Evolutionary conservation across 805 yeast genomes (phyloP), one percentile per base, ranked within the genome.

Genomic region (Ogataea degrootiae): DNA sequence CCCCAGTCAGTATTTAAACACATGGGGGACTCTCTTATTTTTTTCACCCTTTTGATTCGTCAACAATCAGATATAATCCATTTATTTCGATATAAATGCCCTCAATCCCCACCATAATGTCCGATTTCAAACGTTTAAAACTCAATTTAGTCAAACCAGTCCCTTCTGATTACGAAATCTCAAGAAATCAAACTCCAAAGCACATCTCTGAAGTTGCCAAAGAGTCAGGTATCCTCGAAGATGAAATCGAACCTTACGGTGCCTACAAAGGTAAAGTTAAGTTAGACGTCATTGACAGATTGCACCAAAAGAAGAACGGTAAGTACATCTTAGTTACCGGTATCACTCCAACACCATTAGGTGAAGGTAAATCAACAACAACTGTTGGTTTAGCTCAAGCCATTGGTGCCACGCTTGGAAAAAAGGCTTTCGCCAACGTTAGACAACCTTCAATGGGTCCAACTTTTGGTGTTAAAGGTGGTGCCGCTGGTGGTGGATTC

Each of bases 381-480:
- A 91, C 98, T 35, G 85, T 92, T 61, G 98, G 98, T 39, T 76
- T 92, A 52, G 96, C 94, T n/a, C 98, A 92, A 70, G 96, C 99
- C 15, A 73, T 92, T 49, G 96, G 96, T 51, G 97, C 97, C 23
- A 95, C 89, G 61, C 75, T 92, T 59, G 78, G 82, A 44, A 82
- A 80, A 66, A 84, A 85, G 49, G 83, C 96, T 36, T 82, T 91
- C 67, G 99, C 98, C 45, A 90, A 88, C 61, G 96, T 92, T 44
- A 86, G 99, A 68, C 99, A 92, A 68, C 98, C 98, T 29, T 86
- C 96, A 9, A 89, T 92, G 97, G 98, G 98, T 37, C 99, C 99
- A 44, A 92, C 98, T 17, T 92, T 92, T 61, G 99, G 99, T 67
- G 90, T 92, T 60, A 92, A 92, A 72, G 99, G 99, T 62, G 98